Percentiles rank a stretch among this genome's conserved stretches.
Conservation (phyloP, 495 filamentous ascomycete genomes). For the Penicillium antarcticum region DNA sequence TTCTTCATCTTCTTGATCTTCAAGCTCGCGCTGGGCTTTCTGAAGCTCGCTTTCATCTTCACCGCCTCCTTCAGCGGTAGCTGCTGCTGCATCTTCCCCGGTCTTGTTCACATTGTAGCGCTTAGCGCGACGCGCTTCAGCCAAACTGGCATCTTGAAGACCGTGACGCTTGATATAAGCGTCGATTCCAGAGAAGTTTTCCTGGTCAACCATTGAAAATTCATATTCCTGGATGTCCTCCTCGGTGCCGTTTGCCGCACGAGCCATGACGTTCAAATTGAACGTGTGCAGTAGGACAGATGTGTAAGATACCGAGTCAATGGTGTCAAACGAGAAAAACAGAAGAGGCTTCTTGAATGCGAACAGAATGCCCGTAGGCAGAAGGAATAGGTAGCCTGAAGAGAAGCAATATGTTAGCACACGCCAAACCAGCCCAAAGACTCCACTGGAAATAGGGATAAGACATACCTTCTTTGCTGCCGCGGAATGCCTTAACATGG, state of each 20-base stretch:
- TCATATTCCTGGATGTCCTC: constrained; percentile 66
- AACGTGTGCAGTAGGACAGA: constrained; percentile 90
- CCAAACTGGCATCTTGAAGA: constrained; percentile 89
- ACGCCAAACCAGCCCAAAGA: neutral
- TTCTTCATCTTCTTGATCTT: constrained; percentile 70
- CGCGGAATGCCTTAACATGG: constrained; percentile 86
- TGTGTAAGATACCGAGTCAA: constrained; percentile 83
- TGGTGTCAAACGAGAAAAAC: constrained; percentile 76
- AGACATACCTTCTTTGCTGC: constrained; percentile 78
- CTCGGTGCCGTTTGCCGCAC: constrained; percentile 33
- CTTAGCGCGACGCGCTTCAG: constrained; percentile 82
- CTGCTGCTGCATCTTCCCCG: constrained; percentile 38
- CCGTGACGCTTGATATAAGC: constrained; percentile 75
- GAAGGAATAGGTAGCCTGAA: constrained; percentile 81
- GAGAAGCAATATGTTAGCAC: constrained; percentile 2
- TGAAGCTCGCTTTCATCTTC: constrained; percentile 55
- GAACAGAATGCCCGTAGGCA: constrained; percentile 83
- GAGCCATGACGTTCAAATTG: constrained; percentile 76
- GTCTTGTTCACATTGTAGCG: constrained; percentile 66
- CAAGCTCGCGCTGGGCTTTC: constrained; percentile 66
- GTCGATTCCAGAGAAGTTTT: constrained; percentile 80
- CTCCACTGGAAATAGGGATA: neutral
- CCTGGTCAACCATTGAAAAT: constrained; percentile 85
- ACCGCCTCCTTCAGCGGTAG: constrained; percentile 29
- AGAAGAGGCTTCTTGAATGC: constrained; percentile 93